Evolutionary conservation across 2,329 filamentous ascomycete species (phyloP), one percentile per base, ranked within the genome.

Genomic region (Bipolaris sorokiniana): DNA sequence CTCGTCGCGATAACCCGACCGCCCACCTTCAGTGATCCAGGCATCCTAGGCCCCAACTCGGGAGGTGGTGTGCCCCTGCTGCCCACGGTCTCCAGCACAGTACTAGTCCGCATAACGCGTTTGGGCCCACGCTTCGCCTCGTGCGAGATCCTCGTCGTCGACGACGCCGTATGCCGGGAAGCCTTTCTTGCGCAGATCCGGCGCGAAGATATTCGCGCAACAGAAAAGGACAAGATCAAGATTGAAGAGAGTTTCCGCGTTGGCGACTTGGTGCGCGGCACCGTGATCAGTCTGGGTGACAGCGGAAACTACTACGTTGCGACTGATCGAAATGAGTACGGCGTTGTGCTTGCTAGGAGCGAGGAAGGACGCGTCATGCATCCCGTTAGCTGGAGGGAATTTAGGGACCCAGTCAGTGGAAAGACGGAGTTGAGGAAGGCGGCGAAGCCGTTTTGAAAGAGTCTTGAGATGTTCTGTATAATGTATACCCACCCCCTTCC

Each of bases 251-350:
- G 89, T 70, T 98, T 98, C 74, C 85, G 92, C 64, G 93, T 96
- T 0, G 95, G 95, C 0, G 95, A 99, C 80, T 87, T 98, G 64
- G 91, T 99, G 49, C 82, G 91, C 48, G 95, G 92, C 4, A 85
- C 89, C 54, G 92, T 99, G 70, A 95, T 96, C 56, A 95, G 90
- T 7, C 79, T 98, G 13, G 95, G 95, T 36, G 95, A 99, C 74
- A 93, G 98, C 79, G 88, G 90, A 48, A 96, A 91, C 70, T 99
- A 98, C 76, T 99, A 97, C 76, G 84, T 96, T n/a, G 90, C 89
- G 23, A 99, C 95, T 1, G 92, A 92, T 26, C 87, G 87, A 65
- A 98, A 99, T 77, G 90, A 96, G 74, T 82, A 96, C 38, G 95
- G 95, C 2, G 94, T 98, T 56, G 90, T 99, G 37, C 91, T 98